A percentile compares a stretch with the other conserved stretches of the same genome.
Evolutionary conservation across 2,329 filamentous ascomycete species (phyloP).

Genomic region (Mycosphaerelloides madeirae): DNA sequence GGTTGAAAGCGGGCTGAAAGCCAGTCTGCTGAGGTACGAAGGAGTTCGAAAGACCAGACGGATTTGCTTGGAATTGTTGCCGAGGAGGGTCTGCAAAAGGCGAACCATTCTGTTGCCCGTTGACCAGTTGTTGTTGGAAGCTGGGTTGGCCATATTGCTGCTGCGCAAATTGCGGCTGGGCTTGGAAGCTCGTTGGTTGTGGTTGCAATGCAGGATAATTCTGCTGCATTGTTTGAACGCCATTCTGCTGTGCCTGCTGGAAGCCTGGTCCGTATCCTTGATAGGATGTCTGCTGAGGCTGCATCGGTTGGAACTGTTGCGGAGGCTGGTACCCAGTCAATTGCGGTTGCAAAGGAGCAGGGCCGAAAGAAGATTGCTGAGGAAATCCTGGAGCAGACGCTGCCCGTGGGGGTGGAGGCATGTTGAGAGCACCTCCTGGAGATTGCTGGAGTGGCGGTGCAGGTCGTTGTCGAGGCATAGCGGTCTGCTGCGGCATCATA

Average conservation of each 20-base stretch:
- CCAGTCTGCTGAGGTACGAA: constrained; percentile 48
- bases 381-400: constrained; percentile 75
- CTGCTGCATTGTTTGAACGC: constrained; percentile 30
- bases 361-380: constrained; percentile 62
- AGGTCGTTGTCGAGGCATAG: constrained; percentile 61
- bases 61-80: constrained; percentile 35
- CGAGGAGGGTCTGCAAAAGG: constrained; percentile 55
- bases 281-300: constrained; percentile 37
- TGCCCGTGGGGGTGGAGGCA: constrained; percentile 74
- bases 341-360: constrained; percentile 74
- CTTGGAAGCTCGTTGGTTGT: constrained; percentile 55
- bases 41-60: constrained; percentile 34
- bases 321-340: constrained; percentile 65
- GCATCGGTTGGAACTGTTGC: constrained; percentile 35
- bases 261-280: constrained; percentile 22
- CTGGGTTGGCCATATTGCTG: constrained; percentile 27
- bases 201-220: constrained; percentile 33
- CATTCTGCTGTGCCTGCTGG: constrained; percentile 39
- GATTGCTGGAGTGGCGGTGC: constrained; percentile 59
- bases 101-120: constrained; percentile 41
- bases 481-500: constrained; percentile 34
- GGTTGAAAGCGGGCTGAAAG: constrained; percentile 41
- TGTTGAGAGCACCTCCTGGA: constrained; percentile 59
- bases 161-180: constrained; percentile 18
- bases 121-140: constrained; percentile 51